Percentiles rank a stretch among this genome's conserved stretches.
phyloP scores from a whole-genome alignment of 139 green algal species.

The Limnomonas spitsbergensis region DNA sequence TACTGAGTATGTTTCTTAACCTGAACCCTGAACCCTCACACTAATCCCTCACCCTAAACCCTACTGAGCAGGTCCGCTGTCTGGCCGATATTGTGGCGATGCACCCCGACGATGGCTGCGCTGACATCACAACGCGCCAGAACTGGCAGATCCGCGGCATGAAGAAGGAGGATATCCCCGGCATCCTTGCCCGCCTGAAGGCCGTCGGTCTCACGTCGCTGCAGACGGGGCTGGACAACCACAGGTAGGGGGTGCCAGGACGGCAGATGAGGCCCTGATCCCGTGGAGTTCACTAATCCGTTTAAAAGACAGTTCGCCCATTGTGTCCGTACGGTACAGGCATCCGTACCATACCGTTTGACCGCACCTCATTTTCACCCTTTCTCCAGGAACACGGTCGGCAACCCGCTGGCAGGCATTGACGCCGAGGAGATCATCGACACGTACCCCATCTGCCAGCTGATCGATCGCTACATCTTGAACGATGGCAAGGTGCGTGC shows the following conservation, averaged over 20 bases:
- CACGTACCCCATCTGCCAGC: constrained; percentile 34
- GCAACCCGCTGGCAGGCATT: constrained; percentile 44
- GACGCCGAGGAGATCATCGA: constrained; percentile 94
- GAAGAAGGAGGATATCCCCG: constrained; percentile 61
- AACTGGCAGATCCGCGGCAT: constrained; percentile 95
- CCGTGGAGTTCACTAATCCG: too few species aligned
- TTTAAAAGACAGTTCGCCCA: too few species aligned
- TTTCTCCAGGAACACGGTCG: constrained; percentile 15
- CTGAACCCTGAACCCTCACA: too few species aligned
- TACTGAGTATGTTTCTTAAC: too few species aligned
- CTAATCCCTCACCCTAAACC: too few species aligned
- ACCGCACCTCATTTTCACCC: too few species aligned
- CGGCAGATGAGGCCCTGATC: too few species aligned
- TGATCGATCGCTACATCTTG: constrained; percentile 16
- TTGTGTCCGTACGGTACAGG: too few species aligned
- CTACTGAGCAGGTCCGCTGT: constrained; percentile 11
- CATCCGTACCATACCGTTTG: too few species aligned
- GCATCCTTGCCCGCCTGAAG: constrained; percentile 62
- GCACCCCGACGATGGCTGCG: constrained; percentile 71
- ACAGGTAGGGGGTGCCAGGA: too few species aligned
- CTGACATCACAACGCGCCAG: constrained; percentile 95
- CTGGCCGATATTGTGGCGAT: constrained; percentile 17
- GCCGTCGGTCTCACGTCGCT: constrained; percentile 72
- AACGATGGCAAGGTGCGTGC: constrained; percentile 23
- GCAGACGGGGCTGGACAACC: constrained; percentile 95